phyloP scores from a whole-genome alignment of 2,329 filamentous ascomycete genomes.

The Trichoderma asperellum region DNA sequence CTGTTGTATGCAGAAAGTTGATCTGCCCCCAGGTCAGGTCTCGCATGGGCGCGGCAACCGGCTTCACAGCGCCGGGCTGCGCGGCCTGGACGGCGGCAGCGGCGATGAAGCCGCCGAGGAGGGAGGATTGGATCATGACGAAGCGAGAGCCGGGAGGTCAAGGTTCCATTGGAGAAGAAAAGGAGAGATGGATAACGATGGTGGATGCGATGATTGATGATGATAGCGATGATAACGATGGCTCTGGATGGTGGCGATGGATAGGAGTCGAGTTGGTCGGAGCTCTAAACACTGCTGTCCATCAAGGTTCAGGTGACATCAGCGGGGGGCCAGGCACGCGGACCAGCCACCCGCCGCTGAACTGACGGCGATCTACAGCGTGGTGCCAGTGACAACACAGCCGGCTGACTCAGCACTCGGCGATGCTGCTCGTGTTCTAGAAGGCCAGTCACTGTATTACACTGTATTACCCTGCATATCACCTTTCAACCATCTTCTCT shows the following conservation, averaged over 20 bases:
- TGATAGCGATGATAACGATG: not conserved
- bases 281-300: not conserved
- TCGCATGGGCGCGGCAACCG: slow-evolving; percentile 79
- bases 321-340: not conserved
- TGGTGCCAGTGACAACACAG: not conserved
- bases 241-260: not conserved
- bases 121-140: slow-evolving; percentile 37
- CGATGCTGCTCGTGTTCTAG: not conserved
- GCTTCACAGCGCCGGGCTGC: slow-evolving; percentile 80
- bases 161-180: slow-evolving; percentile 18
- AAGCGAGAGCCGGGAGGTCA: not conserved
- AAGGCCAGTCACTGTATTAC: not conserved
- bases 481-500: not conserved
- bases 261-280: not conserved
- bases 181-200: not conserved
- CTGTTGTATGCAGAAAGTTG: slow-evolving; percentile 96
- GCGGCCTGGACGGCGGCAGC: slow-evolving; percentile 50
- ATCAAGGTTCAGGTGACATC: slow-evolving; percentile 28
- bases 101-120: slow-evolving; percentile 41
- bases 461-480: too few relatives aligned
- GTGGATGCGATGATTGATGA: not conserved
- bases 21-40: slow-evolving; percentile 89
- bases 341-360: not conserved
- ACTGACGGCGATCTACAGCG: not conserved
- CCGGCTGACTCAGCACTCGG: not conserved